Evolutionary conservation across 768 basidiomycete species (phyloP), one percentile per base, ranked within the genome.

Genomic region (Amanita exitialis): DNA sequence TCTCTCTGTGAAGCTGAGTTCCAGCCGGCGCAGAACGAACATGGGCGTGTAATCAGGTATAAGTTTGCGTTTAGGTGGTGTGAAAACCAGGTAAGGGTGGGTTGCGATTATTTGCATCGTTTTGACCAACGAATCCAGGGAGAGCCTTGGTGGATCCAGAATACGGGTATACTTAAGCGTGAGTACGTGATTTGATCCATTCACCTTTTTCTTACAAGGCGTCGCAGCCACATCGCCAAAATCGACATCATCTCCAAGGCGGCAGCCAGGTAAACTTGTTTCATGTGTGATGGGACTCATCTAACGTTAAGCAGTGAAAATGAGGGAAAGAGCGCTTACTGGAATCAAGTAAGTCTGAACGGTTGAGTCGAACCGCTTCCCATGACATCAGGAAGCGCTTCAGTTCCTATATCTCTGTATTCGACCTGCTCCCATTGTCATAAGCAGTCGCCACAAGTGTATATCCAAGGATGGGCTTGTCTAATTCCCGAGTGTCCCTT

Each of bases 31-130:
- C 64, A 63, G 8, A 79, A 77, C 53, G 64, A 67, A 15, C 62
- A 57, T 28, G 76, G 77, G 9, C 67, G 65, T n/a, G 78, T 86
- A n/a, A 73, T 87, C 10, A 72, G 88, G 6, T 87, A 79, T 61
- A 91, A 90, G 61, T 90, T 91, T 58, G 81, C 83, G 4, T 91
- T 91, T 56, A 83, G 84, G 57, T 91, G 88, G 87, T 87, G 86
- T 55, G 76, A 82, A 53, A 75, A 71, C 38, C 89, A 90, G 68
- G 86, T 64, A 56, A 47, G 27, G 16, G 34, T 20, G 13, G 30
- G 18, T 32, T 20, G 18, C 27, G 5, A 27, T 49, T 21, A 15
- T 18, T 32, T 2, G 30, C 9, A 23, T 28, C 15, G 16, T 13
- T 13, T 18, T 47, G 16, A 53, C 45, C 13, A 2, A 8, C 23